Conservation (phyloP, 495 filamentous ascomycete genomes). For the Aspergillus coremiiformis region DNA sequence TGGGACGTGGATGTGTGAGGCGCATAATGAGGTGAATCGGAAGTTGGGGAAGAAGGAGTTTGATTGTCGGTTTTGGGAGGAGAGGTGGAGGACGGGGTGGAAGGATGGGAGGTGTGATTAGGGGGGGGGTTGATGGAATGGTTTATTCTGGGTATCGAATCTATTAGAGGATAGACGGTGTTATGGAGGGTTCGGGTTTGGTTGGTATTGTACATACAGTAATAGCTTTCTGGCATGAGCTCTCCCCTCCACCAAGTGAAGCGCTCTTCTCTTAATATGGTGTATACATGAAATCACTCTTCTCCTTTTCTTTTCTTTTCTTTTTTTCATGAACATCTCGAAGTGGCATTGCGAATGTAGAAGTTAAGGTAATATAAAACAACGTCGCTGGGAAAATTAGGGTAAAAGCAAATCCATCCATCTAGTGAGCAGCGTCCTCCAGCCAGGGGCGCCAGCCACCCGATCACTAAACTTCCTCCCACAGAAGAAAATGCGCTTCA, state of each 20-base stretch:
- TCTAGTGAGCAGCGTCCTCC: conserved; percentile 5
- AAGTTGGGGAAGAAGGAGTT: conserved; percentile 89
- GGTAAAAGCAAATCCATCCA: conserved; percentile 20
- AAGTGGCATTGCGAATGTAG: conserved; percentile 10
- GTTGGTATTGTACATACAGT: too few relatives aligned
- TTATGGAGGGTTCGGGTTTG: not conserved
- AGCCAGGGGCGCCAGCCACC: conserved; percentile 2
- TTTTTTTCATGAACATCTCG: not conserved
- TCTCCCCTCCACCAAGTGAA: not conserved
- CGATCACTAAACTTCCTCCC: conserved; percentile 3
- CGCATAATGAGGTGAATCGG: conserved; percentile 94
- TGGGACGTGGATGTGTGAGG: conserved; percentile 91
- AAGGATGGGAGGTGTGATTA: conserved; percentile 67
- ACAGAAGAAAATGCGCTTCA: conserved; percentile 12
- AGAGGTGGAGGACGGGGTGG: conserved; percentile 91
- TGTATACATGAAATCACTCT: not conserved
- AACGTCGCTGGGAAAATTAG: conserved; percentile 26
- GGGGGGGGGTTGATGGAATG: not conserved
- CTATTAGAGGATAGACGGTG: not conserved
- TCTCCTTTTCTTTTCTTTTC: not conserved
- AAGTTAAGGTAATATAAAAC: conserved; percentile 12
- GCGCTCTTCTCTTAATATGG: not conserved
- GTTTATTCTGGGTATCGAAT: not conserved
- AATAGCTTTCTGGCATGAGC: not conserved
- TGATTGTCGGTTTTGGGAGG: conserved; percentile 87